Evolutionary conservation across 371 early-diverging fungal species (phyloP).

Genomic region (Lichtheimia hyalospora): DNA sequence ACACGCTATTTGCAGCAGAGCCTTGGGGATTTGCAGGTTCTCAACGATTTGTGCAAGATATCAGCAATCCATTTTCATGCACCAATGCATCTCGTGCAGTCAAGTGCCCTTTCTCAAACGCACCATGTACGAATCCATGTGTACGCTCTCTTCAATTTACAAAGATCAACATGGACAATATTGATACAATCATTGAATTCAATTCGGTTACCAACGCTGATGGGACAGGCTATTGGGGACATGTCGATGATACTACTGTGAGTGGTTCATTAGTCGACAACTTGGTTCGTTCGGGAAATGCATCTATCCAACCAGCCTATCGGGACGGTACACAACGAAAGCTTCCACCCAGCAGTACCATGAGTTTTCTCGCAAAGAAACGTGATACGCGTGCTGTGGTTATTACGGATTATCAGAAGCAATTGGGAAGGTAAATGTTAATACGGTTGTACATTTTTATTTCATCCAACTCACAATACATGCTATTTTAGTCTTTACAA

Average conservation of each 20-base stretch:
- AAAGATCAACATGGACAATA: constrained; percentile 61
- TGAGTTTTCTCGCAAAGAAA: constrained; percentile 68
- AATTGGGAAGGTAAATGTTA: constrained; percentile 42
- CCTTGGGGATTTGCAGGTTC: constrained; percentile 82
- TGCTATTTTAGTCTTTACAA: constrained; percentile 55
- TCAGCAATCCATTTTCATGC: constrained; percentile 60
- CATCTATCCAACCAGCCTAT: constrained; percentile 38
- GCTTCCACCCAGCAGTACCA: constrained; percentile 76
- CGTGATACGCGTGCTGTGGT: constrained; percentile 64
- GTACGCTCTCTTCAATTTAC: constrained; percentile 58
- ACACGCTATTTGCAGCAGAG: constrained; percentile 74
- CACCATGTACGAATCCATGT: constrained; percentile 70
- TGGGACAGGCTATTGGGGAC: constrained; percentile 32
- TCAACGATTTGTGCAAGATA: constrained; percentile 76
- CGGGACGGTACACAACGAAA: constrained; percentile 50
- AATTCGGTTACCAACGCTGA: constrained; percentile 43
- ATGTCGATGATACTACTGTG: constrained; percentile 42
- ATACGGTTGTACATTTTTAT: too few species aligned
- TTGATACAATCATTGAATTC: constrained; percentile 60
- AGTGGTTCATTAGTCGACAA: constrained; percentile 19
- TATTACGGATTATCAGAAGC: constrained; percentile 58
- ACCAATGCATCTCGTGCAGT: constrained; percentile 42
- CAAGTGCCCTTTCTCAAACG: constrained; percentile 45
- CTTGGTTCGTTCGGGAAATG: constrained; percentile 11
- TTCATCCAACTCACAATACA: neutral